Evolutionary conservation across 371 early-diverging fungal genomes (phyloP), one percentile per base, ranked within the genome.

Genomic region (Sporodiniella umbellata): DNA sequence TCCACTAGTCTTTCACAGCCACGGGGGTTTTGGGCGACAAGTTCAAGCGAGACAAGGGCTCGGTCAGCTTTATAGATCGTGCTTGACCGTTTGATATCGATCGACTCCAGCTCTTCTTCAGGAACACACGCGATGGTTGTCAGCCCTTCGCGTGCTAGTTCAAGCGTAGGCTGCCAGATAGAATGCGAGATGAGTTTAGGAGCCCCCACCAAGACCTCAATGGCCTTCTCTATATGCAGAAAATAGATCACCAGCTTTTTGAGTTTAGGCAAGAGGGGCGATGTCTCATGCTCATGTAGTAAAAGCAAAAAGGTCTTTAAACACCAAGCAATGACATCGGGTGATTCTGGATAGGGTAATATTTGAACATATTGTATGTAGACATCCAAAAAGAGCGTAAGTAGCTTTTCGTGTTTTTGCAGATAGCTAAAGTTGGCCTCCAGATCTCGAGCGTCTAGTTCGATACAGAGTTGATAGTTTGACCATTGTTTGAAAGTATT

Each of bases 111-210:
- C 18, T 37, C 38, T n/a, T 48, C 33, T n/a, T 25, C 28, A 11
- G 39, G 40, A 7, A 56, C n/a, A 0, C 40, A 45, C 0, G 24
- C 8, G 0, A 37, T n/a, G 12, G 12, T 10, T 2, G 15, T 21
- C 8, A 69, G 30, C 0, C 63, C 66, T 22, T 58, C 37, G 26
- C 54, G 53, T 0, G 62, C 71, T 8, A 54, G 37, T 3, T 58
- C 53, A 14, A 70, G 58, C 0, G 64, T 70, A 0, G 71, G 64
- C 1, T 31, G 25, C 64, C 64, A 70, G 1, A 70, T 39, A 19
- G 42, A 42, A 1, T 43, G 21, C 1, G 64, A 33, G 7, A 70
- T 54, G 6, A 33, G 44, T 10, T 58, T 54, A 1, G 64, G 45
- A 1, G 67, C 50, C 1, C 43, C 54, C 2, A 63, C 58, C 15